These are phyloP conservation scores for Petunia secreta DNA, from an alignment of 257 asterid genomes.

Conservation along the genomic window DNA sequence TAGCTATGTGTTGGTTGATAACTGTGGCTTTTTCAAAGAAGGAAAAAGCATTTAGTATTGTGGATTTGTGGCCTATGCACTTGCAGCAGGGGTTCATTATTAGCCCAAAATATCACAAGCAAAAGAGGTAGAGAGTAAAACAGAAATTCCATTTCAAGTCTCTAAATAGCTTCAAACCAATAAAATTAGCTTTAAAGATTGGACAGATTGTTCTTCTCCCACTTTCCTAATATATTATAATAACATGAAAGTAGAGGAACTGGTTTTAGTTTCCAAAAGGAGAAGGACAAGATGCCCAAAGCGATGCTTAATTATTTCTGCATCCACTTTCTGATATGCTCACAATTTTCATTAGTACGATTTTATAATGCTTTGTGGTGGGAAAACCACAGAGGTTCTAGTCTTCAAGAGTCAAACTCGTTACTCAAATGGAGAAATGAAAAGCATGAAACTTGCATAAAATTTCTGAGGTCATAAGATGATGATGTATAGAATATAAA, in stretches of 20 bases:
- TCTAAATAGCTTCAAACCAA: background rate
- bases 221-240: constrained; percentile 11
- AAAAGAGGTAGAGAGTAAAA: background rate
- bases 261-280: background rate
- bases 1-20: background rate
- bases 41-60: background rate
- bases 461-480: constrained; percentile 27
- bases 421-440: background rate
- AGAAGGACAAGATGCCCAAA: constrained; percentile 17
- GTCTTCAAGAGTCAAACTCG: background rate
- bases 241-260: background rate
- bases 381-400: background rate
- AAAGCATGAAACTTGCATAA: background rate
- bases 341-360: background rate
- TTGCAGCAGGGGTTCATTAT: background rate
- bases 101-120: background rate
- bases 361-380: background rate
- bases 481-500: constrained; percentile 5
- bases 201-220: constrained; percentile 22
- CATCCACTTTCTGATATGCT: constrained; percentile 10
- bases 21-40: background rate
- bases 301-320: constrained; percentile 13
- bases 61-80: too few species aligned
- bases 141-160: background rate
- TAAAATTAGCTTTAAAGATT: background rate